These are phyloP conservation scores for Rhizopus microsporus DNA, from an alignment of 371 early-diverging fungal genomes.

Conservation along the genomic window DNA sequence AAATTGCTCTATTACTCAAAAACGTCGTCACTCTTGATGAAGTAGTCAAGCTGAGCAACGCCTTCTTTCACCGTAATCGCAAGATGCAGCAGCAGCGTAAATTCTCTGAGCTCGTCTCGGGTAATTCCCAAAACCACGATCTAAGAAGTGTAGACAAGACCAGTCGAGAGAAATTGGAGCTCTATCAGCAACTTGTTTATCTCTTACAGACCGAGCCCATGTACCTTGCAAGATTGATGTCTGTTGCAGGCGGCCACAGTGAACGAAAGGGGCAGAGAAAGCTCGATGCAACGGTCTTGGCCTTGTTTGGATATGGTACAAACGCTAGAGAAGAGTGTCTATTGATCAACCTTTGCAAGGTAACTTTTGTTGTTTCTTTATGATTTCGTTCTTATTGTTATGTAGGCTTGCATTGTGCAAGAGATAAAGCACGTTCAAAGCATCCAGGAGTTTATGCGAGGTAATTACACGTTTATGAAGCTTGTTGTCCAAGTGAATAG, in stretches of 20 bases:
- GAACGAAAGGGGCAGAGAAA: constrained; percentile 53
- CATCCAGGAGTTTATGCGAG: constrained; percentile 88
- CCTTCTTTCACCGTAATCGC: constrained; percentile 43
- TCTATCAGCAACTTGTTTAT: constrained; percentile 95
- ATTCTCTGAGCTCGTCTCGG: constrained; percentile 41
- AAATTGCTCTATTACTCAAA: constrained; percentile 95
- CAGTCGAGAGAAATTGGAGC: constrained; percentile 71
- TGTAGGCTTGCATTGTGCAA: constrained; percentile 78
- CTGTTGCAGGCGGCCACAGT: constrained; percentile 66
- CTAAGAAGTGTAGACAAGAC: constrained; percentile 85
- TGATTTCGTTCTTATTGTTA: not conserved
- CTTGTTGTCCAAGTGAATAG: constrained; percentile 89
- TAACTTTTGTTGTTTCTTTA: constrained; percentile 12
- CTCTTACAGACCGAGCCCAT: constrained; percentile 94
- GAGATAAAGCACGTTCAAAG: constrained; percentile 84
- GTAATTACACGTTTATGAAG: constrained; percentile 95
- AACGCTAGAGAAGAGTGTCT: constrained; percentile 97
- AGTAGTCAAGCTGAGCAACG: constrained; percentile 70
- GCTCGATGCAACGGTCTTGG: constrained; percentile 87
- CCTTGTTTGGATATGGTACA: constrained; percentile 95
- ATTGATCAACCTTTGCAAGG: constrained; percentile 92
- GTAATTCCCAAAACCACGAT: constrained; percentile 35
- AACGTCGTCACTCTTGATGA: constrained; percentile 96
- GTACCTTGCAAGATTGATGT: constrained; percentile 90
- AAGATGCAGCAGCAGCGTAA: constrained; percentile 54